These are phyloP conservation scores for Dictyostelium gargantuum DNA, from an alignment of 208 protist species.

Conservation along the genomic window DNA sequence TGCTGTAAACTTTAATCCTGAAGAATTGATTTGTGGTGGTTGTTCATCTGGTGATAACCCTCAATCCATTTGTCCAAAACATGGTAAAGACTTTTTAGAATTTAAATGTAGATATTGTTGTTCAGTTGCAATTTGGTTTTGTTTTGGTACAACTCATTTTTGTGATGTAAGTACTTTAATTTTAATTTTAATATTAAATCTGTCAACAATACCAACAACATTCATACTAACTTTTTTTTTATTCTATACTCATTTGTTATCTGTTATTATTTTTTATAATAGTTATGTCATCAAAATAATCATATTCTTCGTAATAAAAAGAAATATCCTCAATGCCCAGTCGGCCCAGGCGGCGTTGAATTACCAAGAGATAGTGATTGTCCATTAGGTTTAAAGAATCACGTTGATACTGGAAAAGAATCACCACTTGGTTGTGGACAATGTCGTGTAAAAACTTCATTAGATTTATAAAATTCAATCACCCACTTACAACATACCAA, in stretches of 20 bases:
- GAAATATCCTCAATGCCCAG: constrained; percentile 36
- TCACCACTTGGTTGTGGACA: constrained; percentile 76
- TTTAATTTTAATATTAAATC: too few relatives aligned
- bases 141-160: constrained; percentile 77
- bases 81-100: constrained; percentile 80
- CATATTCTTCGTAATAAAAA: not conserved
- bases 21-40: constrained; percentile 75
- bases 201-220: too few relatives aligned
- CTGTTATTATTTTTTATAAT: too few relatives aligned
- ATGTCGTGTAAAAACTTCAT: too few relatives aligned
- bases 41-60: constrained; percentile 1
- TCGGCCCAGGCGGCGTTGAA: constrained; percentile 27
- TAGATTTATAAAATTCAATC: too few relatives aligned
- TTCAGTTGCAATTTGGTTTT: constrained; percentile 78
- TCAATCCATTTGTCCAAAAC: constrained; percentile 66
- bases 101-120: constrained; percentile 84
- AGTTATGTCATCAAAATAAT: constrained; percentile 75
- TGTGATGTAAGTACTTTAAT: too few relatives aligned
- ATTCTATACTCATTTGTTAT: too few relatives aligned
- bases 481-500: too few relatives aligned
- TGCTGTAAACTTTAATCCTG: constrained; percentile 46
- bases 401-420: constrained; percentile 68
- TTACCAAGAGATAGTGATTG: constrained; percentile 51
- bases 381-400: constrained; percentile 58
- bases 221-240: too few relatives aligned